Evolutionary conservation across 176 grass and related monocot species (phyloP).

Genomic region (Puya raimondii): DNA sequence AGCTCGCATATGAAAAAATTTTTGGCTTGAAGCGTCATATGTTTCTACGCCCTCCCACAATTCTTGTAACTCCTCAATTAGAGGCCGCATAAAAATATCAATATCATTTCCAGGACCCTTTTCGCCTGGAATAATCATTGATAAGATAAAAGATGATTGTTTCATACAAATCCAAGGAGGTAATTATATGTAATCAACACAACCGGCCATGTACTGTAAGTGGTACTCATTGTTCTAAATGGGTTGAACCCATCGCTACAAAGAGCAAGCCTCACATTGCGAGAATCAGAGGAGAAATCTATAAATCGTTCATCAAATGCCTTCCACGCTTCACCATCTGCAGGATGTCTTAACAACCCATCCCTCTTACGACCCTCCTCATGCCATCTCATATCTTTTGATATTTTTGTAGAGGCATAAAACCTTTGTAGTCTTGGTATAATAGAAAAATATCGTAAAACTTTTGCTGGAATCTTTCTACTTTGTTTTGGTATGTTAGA

Average conservation of each 20-base stretch:
- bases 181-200: no score
- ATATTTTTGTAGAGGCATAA: neutral
- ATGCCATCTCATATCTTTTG: neutral
- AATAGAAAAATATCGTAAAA: neutral
- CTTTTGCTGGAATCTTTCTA: neutral
- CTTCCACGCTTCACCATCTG: neutral
- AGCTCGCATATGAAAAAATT: neutral
- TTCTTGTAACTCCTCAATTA: slow-evolving; percentile 10
- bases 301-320: neutral
- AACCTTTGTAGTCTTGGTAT: neutral
- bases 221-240: no score
- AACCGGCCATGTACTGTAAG: no score
- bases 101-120: slow-evolving; percentile 24
- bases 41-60: neutral
- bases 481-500: neutral
- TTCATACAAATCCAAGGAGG: no score
- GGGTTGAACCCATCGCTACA: no score
- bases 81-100: slow-evolving; percentile 20
- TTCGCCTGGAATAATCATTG: no score
- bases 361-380: neutral
- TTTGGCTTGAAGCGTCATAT: slow-evolving; percentile 1
- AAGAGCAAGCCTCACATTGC: neutral
- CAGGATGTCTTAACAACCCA: neutral
- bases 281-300: neutral
- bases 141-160: no score